Percentiles rank a stretch among this genome's conserved stretches.
Evolutionary conservation across 805 yeast genomes (phyloP).

Genomic region (Kluyveromyces wickerhamii): DNA sequence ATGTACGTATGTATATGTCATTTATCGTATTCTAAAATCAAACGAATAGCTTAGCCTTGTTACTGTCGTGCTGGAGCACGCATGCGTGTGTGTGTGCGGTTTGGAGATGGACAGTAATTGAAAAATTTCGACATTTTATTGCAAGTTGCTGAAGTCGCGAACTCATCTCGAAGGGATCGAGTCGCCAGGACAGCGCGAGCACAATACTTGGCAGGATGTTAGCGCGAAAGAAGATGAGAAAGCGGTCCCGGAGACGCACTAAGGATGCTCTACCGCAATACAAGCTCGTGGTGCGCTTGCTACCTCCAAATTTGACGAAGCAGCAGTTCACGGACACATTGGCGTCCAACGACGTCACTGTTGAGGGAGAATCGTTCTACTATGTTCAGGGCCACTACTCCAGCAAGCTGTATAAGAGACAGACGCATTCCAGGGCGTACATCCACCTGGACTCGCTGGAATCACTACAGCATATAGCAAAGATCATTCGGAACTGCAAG

Average conservation of each 20-base stretch:
- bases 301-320: constrained; percentile 37
- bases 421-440: constrained; percentile 38
- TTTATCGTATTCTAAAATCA: too few species aligned
- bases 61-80: too few species aligned
- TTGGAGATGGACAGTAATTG: too few species aligned
- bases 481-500: constrained; percentile 22
- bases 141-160: too few species aligned
- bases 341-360: constrained; percentile 15
- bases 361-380: constrained; percentile 21
- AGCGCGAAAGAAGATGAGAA: constrained; percentile 5
- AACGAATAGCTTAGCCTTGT: too few species aligned
- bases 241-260: constrained; percentile 8
- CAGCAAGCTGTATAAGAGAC: constrained; percentile 28
- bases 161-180: too few species aligned
- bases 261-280: constrained; percentile 5
- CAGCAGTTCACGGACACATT: constrained; percentile 28
- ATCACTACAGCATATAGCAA: constrained; percentile 26
- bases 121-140: too few species aligned
- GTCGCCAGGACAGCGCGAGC: too few species aligned
- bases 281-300: constrained; percentile 33
- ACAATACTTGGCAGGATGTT: constrained; percentile 1
- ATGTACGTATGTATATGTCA: too few species aligned
- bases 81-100: too few species aligned
- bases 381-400: constrained; percentile 27
- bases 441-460: constrained; percentile 29